Evolutionary conservation across 2,329 filamentous ascomycete species (phyloP).

Genomic region (Fusarium subtropicale): DNA sequence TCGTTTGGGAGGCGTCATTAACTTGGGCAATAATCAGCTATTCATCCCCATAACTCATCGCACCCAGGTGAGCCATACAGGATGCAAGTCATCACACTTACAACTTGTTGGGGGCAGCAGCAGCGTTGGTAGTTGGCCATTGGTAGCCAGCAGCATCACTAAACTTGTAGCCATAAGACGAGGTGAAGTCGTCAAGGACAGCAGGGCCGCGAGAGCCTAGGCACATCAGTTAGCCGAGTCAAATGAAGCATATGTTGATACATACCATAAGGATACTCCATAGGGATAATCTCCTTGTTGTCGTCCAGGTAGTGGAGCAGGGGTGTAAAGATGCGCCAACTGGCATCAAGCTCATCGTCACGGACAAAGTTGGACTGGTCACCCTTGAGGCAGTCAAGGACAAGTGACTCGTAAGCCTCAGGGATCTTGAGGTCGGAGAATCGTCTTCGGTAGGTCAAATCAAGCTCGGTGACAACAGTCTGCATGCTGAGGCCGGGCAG

Average conservation of each 20-base stretch:
- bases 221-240: slow-evolving; percentile 3
- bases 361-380: slow-evolving; percentile 99
- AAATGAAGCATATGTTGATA: no score
- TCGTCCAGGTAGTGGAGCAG: slow-evolving; percentile 98
- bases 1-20: slow-evolving; percentile 36
- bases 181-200: slow-evolving; percentile 97
- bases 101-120: slow-evolving; percentile 77
- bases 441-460: slow-evolving; percentile 95
- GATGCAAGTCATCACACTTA: slow-evolving; percentile 61
- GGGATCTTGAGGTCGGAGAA: slow-evolving; percentile 99
- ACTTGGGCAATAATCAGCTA: slow-evolving; percentile 40
- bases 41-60: slow-evolving; percentile 4
- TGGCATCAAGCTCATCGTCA: slow-evolving; percentile 95
- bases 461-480: slow-evolving; percentile 97
- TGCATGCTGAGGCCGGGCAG: slow-evolving; percentile 98
- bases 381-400: slow-evolving; percentile 96
- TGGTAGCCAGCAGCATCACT: slow-evolving; percentile 96
- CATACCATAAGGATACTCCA: slow-evolving; percentile 98
- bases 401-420: slow-evolving; percentile 97
- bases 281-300: slow-evolving; percentile 99
- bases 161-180: slow-evolving; percentile 99
- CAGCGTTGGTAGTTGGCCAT: slow-evolving; percentile 84
- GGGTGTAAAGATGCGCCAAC: slow-evolving; percentile 98
- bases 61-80: slow-evolving; percentile 28
- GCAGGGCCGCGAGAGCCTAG: slow-evolving; percentile 94